Evolutionary conservation across 2,329 filamentous ascomycete species (phyloP), one percentile per base, ranked within the genome.

Genomic region (Epicoccum sorghinum): DNA sequence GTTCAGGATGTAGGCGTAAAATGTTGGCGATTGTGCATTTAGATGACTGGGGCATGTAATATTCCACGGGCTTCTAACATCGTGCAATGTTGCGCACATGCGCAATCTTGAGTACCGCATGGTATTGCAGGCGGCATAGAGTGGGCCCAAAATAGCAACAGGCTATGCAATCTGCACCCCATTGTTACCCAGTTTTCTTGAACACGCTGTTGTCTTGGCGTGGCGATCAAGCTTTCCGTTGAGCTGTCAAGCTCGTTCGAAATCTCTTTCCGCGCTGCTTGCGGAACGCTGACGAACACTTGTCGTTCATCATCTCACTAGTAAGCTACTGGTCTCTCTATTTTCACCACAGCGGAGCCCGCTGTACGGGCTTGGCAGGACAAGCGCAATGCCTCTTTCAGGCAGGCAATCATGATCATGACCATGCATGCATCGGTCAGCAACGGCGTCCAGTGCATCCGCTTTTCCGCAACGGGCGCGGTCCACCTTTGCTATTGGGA

Each of bases 1-100:
- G 1, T 77, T 77, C 46, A 76, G 74, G 58, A 77, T 77, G 74
- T 77, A 69, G 39, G 33, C 24, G 8, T 33, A 33, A 25, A 13
- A 22, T 5, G 29, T n/a, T 9, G 25, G 12, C 7, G n/a, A 12
- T 30, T 12, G 4, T 18, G 18, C 18, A 18, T 18, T 18, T 18
- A 18, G 18, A 18, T 18, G 18, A 18, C 18, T 18, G 18, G 18
- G 2, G 18, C 18, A 18, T 14, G 10, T 24, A 30, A 29, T 9
- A 29, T 3, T 29, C 27, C 27, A 29, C 9, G 27, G 27, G 27
- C 27, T 3, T 6, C 4, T 2, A 6, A 29, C 27, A 29, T 1
- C 3, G 3, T 29, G 27, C n/a, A 18, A 29, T 29, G 1, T 29
- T 29, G 27, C 9, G 27, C 27, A 29, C 9, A 29, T 29, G 27